Conservation (phyloP, 2,329 filamentous ascomycete species). For the Fusarium clavum region DNA sequence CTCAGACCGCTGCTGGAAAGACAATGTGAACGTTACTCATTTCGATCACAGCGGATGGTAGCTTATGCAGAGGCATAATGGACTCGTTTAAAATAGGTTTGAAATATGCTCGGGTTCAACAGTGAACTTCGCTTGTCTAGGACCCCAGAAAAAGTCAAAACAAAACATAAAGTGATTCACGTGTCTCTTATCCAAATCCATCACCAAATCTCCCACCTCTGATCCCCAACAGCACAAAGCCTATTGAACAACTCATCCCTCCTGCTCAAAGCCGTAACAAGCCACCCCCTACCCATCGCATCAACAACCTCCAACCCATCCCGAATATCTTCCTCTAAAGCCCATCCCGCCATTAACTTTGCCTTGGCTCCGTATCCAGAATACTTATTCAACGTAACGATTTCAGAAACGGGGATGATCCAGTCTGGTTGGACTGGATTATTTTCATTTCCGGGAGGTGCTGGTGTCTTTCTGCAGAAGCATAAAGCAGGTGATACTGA, state of each 20-base stretch:
- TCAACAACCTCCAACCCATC: slow-evolving; percentile 77
- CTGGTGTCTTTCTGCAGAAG: slow-evolving; percentile 1
- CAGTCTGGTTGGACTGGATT: slow-evolving; percentile 66
- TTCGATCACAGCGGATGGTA: accelerated
- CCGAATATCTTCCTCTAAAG: slow-evolving; percentile 74
- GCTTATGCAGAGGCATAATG: accelerated
- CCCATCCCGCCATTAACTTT: slow-evolving; percentile 81
- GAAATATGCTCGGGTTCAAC: background rate
- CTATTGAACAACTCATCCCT: slow-evolving; percentile 83
- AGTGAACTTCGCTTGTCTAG: accelerated
- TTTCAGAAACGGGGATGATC: slow-evolving; percentile 74
- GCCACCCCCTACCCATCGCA: slow-evolving; percentile 57
- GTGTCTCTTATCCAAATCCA: background rate
- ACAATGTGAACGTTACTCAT: accelerated
- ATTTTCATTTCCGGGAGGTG: background rate
- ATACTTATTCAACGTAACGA: slow-evolving; percentile 78
- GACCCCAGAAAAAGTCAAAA: too few relatives aligned
- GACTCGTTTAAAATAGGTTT: background rate
- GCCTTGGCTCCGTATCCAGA: slow-evolving; percentile 84
- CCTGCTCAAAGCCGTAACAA: slow-evolving; percentile 75
- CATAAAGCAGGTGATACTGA: background rate
- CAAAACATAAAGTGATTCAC: too few relatives aligned
- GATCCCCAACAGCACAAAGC: slow-evolving; percentile 75
- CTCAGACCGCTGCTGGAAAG: accelerated
- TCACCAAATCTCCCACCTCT: slow-evolving; percentile 79